Evolutionary conservation across 2,329 filamentous ascomycete genomes (phyloP).

Genomic region (Claviceps purpurea): DNA sequence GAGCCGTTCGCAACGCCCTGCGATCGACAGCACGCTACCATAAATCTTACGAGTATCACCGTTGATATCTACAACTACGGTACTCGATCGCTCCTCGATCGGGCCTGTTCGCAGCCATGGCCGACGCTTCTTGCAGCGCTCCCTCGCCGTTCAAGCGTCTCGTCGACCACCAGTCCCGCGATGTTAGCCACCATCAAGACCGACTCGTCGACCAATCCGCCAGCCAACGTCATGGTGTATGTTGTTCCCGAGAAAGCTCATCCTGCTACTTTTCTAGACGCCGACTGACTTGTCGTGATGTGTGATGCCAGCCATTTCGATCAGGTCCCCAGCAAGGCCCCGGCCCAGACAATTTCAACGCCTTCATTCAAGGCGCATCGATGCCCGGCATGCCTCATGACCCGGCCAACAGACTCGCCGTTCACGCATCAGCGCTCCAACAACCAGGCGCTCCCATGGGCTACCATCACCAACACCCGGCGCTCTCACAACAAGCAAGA

Average conservation of each 20-base stretch:
- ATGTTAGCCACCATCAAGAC: slow-evolving; percentile 28
- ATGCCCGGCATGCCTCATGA: slow-evolving; percentile 19
- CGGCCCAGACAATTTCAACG: slow-evolving; percentile 19
- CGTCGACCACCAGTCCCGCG: slow-evolving; percentile 27
- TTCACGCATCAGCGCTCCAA: slow-evolving; percentile 19
- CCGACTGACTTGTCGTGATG: background rate
- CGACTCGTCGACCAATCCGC: slow-evolving; percentile 20
- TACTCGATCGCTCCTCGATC: background rate
- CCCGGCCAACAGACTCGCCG: slow-evolving; percentile 21
- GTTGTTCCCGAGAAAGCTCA: slow-evolving; percentile 5
- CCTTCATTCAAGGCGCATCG: slow-evolving; percentile 21
- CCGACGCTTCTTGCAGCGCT: slow-evolving; percentile 28
- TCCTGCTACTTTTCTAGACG: no score
- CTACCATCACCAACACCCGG: slow-evolving; percentile 2
- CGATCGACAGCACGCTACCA: background rate
- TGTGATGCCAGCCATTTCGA: slow-evolving; percentile 19
- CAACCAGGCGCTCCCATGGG: slow-evolving; percentile 3
- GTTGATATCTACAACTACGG: no score
- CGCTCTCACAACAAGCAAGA: slow-evolving; percentile 12
- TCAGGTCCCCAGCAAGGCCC: slow-evolving; percentile 16
- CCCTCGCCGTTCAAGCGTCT: slow-evolving; percentile 29
- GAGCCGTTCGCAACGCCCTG: background rate
- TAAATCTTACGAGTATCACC: background rate
- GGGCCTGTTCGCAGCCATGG: slow-evolving; percentile 15
- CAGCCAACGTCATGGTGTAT: slow-evolving; percentile 17